Percentiles rank a stretch among this genome's conserved stretches.
phyloP scores from a whole-genome alignment of 768 basidiomycete species.

The Collybia sordida region DNA sequence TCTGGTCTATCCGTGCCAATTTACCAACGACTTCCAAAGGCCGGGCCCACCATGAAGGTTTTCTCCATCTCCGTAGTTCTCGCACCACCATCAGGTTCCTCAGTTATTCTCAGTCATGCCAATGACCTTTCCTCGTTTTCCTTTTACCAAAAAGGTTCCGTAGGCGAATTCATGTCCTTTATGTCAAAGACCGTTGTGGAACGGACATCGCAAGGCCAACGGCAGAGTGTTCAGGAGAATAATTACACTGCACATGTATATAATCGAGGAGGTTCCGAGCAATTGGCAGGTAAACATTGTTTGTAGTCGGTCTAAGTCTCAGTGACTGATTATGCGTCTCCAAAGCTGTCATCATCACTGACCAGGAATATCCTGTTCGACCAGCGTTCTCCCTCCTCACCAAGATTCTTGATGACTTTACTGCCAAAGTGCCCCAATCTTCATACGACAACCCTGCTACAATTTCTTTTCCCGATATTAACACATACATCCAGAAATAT shows the following conservation, averaged over 20 bases:
- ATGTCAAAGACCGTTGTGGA: conserved; percentile 92
- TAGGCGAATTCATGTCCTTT: conserved; percentile 92
- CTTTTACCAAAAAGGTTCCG: conserved; percentile 88
- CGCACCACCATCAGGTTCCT: conserved; percentile 61
- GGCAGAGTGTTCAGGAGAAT: conserved; percentile 94
- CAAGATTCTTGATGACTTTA: conserved; percentile 92
- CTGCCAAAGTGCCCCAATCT: conserved; percentile 71
- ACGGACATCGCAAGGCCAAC: conserved; percentile 81
- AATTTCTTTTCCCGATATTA: conserved; percentile 77
- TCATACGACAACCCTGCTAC: conserved; percentile 63
- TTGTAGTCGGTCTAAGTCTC: conserved; percentile 1
- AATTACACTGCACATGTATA: conserved; percentile 92
- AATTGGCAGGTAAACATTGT: conserved; percentile 67
- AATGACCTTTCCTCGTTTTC: conserved; percentile 88
- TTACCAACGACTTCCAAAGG: too few species aligned
- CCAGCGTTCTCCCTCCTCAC: conserved; percentile 94
- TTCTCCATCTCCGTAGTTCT: conserved; percentile 76
- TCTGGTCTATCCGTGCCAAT: too few species aligned
- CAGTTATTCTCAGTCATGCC: conserved; percentile 63
- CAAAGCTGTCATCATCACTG: conserved; percentile 87
- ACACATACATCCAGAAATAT: conserved; percentile 83
- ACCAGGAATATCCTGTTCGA: conserved; percentile 94
- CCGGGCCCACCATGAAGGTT: conserved; percentile 67
- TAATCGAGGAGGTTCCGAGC: conserved; percentile 84
- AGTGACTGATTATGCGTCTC: conserved; percentile 6